Base-by-base conservation (phyloP, 441 rosid genomes). In the Iberis amara region DNA sequence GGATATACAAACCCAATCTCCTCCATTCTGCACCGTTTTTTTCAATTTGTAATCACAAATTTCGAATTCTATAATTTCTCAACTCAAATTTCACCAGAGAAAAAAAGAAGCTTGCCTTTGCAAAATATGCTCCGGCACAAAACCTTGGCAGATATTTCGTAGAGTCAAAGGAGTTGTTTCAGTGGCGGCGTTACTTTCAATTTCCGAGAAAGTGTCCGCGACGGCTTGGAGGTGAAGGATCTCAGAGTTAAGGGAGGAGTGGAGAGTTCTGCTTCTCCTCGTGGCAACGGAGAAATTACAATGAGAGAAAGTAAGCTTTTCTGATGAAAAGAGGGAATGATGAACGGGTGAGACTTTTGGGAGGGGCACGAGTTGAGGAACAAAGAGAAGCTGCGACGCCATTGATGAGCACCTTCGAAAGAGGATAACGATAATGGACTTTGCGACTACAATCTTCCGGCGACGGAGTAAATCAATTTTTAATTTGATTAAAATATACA, bases 1-100 rank as follows among this genome's bases (percentile, higher is more conserved):
- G 95, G 79, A 11, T 57, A 37, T 0, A 70, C 47, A 74, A 68
- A 86, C 18, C 91, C 94, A 68, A 73, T 60, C 36, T 83, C 94
- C 54, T 80, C 94, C 69, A 71, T 69, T 72, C 91, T 89, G 69
- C 73, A 65, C 14, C 35, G 43, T 3, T 12, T 26, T 3, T 13
- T 11, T 32, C 37, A 33, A 33, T 8, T 9, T 9, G 11, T 9
- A 33, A 9, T 15, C 39, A 6, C 13, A 57, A 56, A 8, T 18
- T 37, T 37, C 21, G 8, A 27, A 15, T 14, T 3, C 13, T 2
- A 18, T 18, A 18, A 1, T 18, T 18, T 18, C 21, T 18, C 21
- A 18, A 18, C 21, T 37, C 21, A 6, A 27, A 15, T 14, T 3
- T 23, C 3, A 31, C 21, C n/a, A 33, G 11, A 7, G 11, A 9